phyloP scores from a whole-genome alignment of 2,329 filamentous ascomycete species.

The Xylariomycetidae sp. region DNA sequence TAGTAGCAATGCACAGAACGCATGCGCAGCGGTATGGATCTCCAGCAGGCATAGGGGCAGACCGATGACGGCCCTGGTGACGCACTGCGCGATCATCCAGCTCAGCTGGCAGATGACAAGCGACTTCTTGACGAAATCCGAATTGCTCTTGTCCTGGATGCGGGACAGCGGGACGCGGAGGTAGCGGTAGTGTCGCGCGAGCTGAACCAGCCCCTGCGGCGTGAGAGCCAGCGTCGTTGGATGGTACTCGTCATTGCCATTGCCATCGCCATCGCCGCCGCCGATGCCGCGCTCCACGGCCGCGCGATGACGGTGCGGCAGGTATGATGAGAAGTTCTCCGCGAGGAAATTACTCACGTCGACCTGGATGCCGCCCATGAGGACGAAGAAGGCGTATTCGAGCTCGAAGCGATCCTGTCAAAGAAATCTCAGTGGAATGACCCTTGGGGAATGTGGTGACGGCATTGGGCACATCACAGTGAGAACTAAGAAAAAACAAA shows the following conservation, averaged over 20 bases:
- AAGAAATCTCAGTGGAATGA: too few relatives aligned
- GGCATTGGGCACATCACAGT: too few relatives aligned
- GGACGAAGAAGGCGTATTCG: conserved; percentile 1
- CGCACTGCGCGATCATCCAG: conserved; percentile 33
- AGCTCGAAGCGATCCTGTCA: background rate
- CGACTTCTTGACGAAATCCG: conserved; percentile 28
- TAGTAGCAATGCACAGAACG: conserved; percentile 15
- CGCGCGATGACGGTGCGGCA: conserved; percentile 1
- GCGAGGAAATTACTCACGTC: background rate
- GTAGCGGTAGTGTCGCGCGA: conserved; percentile 3
- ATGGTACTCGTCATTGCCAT: too few relatives aligned
- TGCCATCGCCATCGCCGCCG: background rate
- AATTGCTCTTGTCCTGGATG: conserved; percentile 34
- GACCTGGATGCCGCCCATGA: conserved; percentile 2
- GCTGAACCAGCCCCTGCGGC: conserved; percentile 2
- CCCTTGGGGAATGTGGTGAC: too few relatives aligned
- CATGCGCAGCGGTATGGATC: conserved; percentile 28
- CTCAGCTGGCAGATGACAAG: conserved; percentile 32
- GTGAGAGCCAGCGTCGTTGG: conserved; percentile 4
- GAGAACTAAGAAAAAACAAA: background rate
- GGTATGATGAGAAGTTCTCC: conserved; percentile 1
- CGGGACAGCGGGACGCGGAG: conserved; percentile 1
- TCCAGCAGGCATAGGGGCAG: conserved; percentile 34
- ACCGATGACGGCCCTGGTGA: conserved; percentile 24
- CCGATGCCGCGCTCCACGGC: too few relatives aligned